Percentiles rank a stretch among this genome's conserved stretches.
These are phyloP conservation scores for Entomortierella parvispora DNA, from an alignment of 192 early-diverging fungal genomes.

Conservation along the genomic window DNA sequence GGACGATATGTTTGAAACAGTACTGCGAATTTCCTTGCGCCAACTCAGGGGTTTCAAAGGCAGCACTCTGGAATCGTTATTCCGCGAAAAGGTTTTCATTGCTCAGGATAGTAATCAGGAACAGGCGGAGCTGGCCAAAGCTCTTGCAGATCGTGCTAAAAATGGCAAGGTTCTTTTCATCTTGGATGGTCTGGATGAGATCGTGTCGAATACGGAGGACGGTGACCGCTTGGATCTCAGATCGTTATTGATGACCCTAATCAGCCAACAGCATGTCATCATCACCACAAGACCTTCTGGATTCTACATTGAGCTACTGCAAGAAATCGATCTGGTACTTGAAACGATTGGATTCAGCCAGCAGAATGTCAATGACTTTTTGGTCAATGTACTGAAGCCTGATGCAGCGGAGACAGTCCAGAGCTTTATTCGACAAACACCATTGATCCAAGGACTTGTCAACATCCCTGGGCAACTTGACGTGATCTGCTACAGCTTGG, in stretches of 20 bases:
- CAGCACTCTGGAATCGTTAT: constrained; percentile 1
- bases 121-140: not conserved
- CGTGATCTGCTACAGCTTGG: too few species aligned
- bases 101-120: not conserved
- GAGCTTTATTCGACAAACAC: constrained; percentile 15
- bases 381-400: not conserved
- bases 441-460: too few species aligned
- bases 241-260: not conserved
- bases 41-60: constrained; percentile 1
- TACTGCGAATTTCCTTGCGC: constrained; percentile 22
- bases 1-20: constrained; percentile 11
- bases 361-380: constrained; percentile 2
- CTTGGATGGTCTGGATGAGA: constrained; percentile 25
- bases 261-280: not conserved
- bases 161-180: constrained; percentile 15
- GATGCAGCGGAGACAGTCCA: not conserved
- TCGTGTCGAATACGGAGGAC: not conserved
- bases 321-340: not conserved
- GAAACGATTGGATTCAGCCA: too few species aligned
- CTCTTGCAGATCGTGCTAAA: not conserved
- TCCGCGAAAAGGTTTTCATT: constrained; percentile 4
- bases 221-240: not conserved
- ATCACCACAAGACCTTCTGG: constrained; percentile 9
- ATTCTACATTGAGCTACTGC: not conserved
- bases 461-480: too few species aligned